Percentiles rank a stretch among this genome's conserved stretches.
phyloP scores from a whole-genome alignment of 1,284 basidiomycete genomes.

The Ustilago xerochloae region DNA sequence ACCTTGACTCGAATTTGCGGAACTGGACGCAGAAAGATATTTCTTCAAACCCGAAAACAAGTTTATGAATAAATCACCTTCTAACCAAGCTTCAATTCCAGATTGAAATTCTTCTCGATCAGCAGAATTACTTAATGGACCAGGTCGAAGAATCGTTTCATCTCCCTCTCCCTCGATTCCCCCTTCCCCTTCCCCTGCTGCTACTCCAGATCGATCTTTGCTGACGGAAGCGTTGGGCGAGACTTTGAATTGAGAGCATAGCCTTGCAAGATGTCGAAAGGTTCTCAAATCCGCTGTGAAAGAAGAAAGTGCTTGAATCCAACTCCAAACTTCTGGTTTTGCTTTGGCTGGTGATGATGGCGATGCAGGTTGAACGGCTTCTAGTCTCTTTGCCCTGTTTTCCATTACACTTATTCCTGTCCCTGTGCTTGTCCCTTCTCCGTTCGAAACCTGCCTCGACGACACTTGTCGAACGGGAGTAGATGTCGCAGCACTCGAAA shows the following conservation, averaged over 20 bases:
- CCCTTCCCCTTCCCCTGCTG: neutral
- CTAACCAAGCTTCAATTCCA: constrained; percentile 32
- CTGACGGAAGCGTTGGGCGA: neutral
- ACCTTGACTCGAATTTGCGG: neutral
- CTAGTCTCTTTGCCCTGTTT: constrained; percentile 34
- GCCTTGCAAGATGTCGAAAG: constrained; percentile 39
- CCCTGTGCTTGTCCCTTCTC: neutral
- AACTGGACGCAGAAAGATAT: constrained; percentile 8
- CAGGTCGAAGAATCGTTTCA: constrained; percentile 22
- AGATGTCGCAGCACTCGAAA: neutral
- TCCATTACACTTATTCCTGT: constrained; percentile 17
- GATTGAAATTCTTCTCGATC: constrained; percentile 6
- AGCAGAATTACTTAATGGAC: constrained; percentile 11
- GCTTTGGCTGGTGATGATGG: constrained; percentile 50
- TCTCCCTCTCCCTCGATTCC: constrained; percentile 24
- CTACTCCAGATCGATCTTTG: neutral
- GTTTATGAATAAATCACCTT: constrained; percentile 25
- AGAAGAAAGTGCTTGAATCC: constrained; percentile 33
- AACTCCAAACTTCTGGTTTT: constrained; percentile 44
- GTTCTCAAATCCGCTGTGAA: constrained; percentile 35
- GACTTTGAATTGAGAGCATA: constrained; percentile 48
- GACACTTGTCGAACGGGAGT: constrained; percentile 12
- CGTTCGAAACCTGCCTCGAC: neutral
- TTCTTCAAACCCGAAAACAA: constrained; percentile 19
- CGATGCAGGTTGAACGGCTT: neutral